These are phyloP conservation scores for Ogataea pilisensis DNA, from an alignment of 805 yeast genomes.

Conservation along the genomic window DNA sequence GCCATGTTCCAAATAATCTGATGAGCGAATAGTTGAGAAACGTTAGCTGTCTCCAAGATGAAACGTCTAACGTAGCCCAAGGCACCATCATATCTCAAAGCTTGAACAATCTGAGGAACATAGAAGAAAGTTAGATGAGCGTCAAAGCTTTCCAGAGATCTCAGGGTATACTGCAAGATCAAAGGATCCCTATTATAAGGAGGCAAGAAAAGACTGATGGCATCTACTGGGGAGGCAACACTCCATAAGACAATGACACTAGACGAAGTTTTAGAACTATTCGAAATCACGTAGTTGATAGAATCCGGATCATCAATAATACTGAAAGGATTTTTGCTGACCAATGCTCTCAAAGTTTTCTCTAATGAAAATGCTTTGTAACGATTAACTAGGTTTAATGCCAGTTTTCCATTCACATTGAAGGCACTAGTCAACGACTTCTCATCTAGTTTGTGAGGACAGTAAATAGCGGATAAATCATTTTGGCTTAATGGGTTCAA, in stretches of 20 bases:
- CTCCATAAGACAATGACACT: slow-evolving; percentile 52
- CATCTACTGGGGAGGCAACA: slow-evolving; percentile 74
- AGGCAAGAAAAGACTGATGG: slow-evolving; percentile 80
- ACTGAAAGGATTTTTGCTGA: slow-evolving; percentile 53
- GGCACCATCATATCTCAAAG: slow-evolving; percentile 67
- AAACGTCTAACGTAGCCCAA: slow-evolving; percentile 84
- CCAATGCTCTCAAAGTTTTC: slow-evolving; percentile 39
- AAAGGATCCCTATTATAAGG: slow-evolving; percentile 61
- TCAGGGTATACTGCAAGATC: slow-evolving; percentile 81
- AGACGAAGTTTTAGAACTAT: slow-evolving; percentile 12
- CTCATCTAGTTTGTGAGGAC: slow-evolving; percentile 33
- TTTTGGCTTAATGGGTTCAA: slow-evolving; percentile 51
- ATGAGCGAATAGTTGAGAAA: slow-evolving; percentile 89
- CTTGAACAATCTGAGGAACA: slow-evolving; percentile 96
- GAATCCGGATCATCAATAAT: slow-evolving; percentile 57
- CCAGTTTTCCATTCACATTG: slow-evolving; percentile 63
- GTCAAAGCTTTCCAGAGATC: slow-evolving; percentile 84
- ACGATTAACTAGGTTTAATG: slow-evolving; percentile 64
- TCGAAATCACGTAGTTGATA: slow-evolving; percentile 45
- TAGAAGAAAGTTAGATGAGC: slow-evolving; percentile 88
- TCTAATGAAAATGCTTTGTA: slow-evolving; percentile 39
- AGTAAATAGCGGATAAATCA: slow-evolving; percentile 37
- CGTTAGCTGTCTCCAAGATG: slow-evolving; percentile 87
- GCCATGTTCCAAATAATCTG: slow-evolving; percentile 98
- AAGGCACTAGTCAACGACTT: slow-evolving; percentile 54